These are phyloP conservation scores for Pseudocercospora fijiensis DNA, from an alignment of 2,329 filamentous ascomycete genomes.

Conservation along the genomic window DNA sequence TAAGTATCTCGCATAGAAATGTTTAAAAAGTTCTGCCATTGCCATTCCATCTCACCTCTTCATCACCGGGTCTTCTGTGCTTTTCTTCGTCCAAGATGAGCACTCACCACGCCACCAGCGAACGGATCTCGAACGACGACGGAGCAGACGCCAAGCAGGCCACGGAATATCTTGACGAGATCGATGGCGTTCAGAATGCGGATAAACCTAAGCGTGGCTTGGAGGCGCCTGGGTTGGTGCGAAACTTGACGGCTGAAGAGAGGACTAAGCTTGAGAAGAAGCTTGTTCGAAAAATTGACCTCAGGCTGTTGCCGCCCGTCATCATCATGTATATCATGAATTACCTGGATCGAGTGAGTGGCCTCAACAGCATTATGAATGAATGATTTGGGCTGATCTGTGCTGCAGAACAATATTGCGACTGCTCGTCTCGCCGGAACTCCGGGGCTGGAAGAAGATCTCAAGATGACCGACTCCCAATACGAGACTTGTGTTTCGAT, in stretches of 20 bases:
- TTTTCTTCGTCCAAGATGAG: conserved; percentile 14
- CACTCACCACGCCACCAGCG: conserved; percentile 22
- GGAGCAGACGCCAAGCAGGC: conserved; percentile 19
- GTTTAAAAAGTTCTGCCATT: neutral
- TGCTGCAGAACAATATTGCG: conserved; percentile 31
- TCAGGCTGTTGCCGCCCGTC: conserved; percentile 65
- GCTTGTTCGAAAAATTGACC: conserved; percentile 69
- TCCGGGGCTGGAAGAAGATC: conserved; percentile 49
- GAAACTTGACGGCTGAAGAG: conserved; percentile 21
- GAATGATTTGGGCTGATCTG: conserved; percentile 6
- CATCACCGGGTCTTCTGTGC: neutral
- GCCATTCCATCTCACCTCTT: neutral
- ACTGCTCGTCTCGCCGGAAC: conserved; percentile 30
- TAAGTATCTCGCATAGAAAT: conserved; percentile 15
- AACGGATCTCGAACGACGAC: conserved; percentile 23
- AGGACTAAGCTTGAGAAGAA: conserved; percentile 47
- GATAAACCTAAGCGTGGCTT: conserved; percentile 17
- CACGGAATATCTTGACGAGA: conserved; percentile 25
- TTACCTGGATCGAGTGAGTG: conserved; percentile 55
- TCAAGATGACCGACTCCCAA: conserved; percentile 46
- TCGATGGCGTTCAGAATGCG: conserved; percentile 15
- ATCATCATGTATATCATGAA: conserved; percentile 77
- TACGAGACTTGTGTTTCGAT: conserved; percentile 49
- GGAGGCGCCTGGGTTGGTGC: conserved; percentile 21
- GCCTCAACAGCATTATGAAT: neutral